Conservation (phyloP, 2,329 filamentous ascomycete species). For the Pezicula radicicola region DNA sequence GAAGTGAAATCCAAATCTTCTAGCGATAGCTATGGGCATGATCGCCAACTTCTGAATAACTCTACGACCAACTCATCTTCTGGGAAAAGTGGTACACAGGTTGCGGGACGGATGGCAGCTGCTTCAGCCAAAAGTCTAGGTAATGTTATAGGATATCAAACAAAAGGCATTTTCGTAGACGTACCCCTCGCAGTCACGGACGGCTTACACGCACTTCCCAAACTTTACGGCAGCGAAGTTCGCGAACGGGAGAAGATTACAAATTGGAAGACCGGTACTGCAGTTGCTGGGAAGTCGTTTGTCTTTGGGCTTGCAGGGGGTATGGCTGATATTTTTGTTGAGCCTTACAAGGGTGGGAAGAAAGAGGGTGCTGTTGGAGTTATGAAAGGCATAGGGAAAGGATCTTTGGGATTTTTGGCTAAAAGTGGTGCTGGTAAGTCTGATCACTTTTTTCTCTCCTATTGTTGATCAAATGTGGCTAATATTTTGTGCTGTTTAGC, state of each 20-base stretch:
- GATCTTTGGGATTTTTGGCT: slow-evolving; percentile 5
- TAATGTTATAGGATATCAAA: slow-evolving; percentile 33
- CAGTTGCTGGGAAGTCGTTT: slow-evolving; percentile 65
- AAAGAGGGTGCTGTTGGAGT: slow-evolving; percentile 10
- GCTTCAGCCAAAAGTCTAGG: slow-evolving; percentile 22
- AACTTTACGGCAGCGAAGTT: slow-evolving; percentile 64
- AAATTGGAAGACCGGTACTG: slow-evolving; percentile 68
- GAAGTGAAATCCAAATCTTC: too few species aligned
- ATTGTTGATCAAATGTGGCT: too few species aligned
- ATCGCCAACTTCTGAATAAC: too few species aligned
- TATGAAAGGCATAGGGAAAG: slow-evolving; percentile 13
- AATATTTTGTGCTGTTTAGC: not conserved
- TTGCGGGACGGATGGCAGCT: slow-evolving; percentile 3
- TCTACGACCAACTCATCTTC: too few species aligned
- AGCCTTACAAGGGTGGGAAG: slow-evolving; percentile 11
- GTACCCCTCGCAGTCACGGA: slow-evolving; percentile 14
- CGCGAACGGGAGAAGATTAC: slow-evolving; percentile 76
- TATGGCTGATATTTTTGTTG: slow-evolving; percentile 9
- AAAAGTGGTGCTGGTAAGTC: slow-evolving; percentile 6
- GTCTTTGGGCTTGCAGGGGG: slow-evolving; percentile 9
- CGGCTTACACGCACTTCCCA: slow-evolving; percentile 10
- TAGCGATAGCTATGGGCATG: too few species aligned
- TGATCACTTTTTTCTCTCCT: too few species aligned
- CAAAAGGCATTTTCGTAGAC: slow-evolving; percentile 26
- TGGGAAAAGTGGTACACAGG: not conserved